Evolutionary conservation across 148 eudicot genomes (phyloP), one percentile per base, ranked within the genome.

Genomic region (Amaranthus cruentus): DNA sequence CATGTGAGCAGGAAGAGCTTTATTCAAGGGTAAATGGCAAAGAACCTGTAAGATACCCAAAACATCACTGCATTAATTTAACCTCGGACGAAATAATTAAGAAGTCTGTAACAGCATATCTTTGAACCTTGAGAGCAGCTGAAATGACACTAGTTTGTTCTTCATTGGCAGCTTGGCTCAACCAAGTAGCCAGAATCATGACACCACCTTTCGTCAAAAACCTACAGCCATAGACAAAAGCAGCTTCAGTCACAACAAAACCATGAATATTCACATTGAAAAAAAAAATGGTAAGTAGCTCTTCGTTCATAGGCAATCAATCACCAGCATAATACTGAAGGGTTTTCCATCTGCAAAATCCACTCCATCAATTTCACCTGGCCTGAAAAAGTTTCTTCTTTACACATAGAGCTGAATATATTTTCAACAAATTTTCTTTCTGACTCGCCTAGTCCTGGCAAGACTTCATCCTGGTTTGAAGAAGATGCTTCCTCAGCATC

Each of bases 341-440:
- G 81, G 81, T 90, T 87, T 76, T 87, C 83, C 65, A 91, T 79
- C 61, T 83, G 90, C 81, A 95, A 74, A 74, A 95, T 87, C 96
- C 94, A 87, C 62, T 91, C 89, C 97, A 95, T 85, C 83, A 95
- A 76, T 77, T 90, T 90, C 77, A 91, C 89, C 81, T 90, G 96
- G 18, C 98, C 96, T 66, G 88, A 80, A 77, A 90, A 91, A 58
- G 87, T 79, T 75, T 91, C 98, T 81, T 91, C 98, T 75, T 88
- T 88, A 73, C 89, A 82, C 97, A 95, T 90, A 67, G 79, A 81
- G 72, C 67, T 73, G 76, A 91, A 91, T 67, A 95, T 88, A 75
- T 85, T 87, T 13, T 87, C 86, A 75, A 87, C 81, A 77, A 91
- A 91, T 55, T 87, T 61, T 76, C 70, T 85, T 57, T 89, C 97